Base-by-base conservation (phyloP, 1,139 yeast species). In the Debaryomyces fabryi region DNA sequence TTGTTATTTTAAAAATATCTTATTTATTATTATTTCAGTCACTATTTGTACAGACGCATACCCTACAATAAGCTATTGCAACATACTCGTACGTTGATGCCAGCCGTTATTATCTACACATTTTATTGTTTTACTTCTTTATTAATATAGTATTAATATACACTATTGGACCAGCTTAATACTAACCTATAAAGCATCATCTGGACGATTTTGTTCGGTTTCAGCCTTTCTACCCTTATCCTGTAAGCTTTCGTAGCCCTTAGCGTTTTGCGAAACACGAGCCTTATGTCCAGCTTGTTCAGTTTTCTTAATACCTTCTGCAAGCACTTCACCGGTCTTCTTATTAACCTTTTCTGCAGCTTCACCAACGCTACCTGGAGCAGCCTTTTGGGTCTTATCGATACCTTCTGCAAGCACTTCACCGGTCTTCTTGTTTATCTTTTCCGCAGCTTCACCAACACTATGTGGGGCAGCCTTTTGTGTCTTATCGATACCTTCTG, bases 181-280 rank as follows among this genome's bases (percentile, higher is more conserved):
- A 29, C 16, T 18, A 20, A 6, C 16, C 52, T 55, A 65, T 34
- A 65, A 51, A n/a, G 63, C 79, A 58, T 76, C 81, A 41, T 75
- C 79, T 2, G 79, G 76, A 54, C 81, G 71, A 58, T 72, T 68
- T 58, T 76, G 81, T 60, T 76, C 80, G 37, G 56, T 50, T 54
- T 74, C 79, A 24, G 64, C 67, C 56, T 74, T 71, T 41, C 65
- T 36, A 9, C 81, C 81, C 55, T 74, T 76, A 49, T 76, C 79
- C 56, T 72, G 74, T 56, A 76, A 68, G 51, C 60, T 55, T 35
- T 65, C 52, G 58, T 76, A 75, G 8, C 79, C 79, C 39, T 58
- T 48, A 42, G 61, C 51, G 53, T 72, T 68, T 33, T 65, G 48
- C 10, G 53, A 49, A 3, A 70, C 77, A 49, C 55, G 58, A 5